Base-by-base conservation (phyloP, 2,329 filamentous ascomycete genomes). In the Tolypocladium amazonense region DNA sequence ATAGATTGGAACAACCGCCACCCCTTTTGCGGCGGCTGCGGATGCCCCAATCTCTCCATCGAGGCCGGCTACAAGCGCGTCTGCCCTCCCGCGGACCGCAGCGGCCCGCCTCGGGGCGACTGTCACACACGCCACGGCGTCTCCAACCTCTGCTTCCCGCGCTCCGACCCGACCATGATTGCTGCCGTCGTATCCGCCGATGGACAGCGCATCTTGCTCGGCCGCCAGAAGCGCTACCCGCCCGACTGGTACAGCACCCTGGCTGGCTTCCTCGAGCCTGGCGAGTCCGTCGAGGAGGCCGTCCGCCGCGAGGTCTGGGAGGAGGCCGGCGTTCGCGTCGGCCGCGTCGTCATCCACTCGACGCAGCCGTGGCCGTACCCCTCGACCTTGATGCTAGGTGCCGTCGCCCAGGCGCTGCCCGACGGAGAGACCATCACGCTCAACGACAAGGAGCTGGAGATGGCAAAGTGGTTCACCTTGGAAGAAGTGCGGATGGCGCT, bases 1-100 rank as follows among this genome's bases (percentile, higher is more conserved):
- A 79, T 95, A 41, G 94, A 97, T 77, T 99, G 94, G 94, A 97
- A 99, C 76, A 81, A 81, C 33, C 88, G 93, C 57, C 96, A 96
- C 75, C 89, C 88, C 37, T 99, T 91, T 79, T 99, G 94, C 73
- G 92, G 87, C 38, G 88, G 88, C 59, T 99, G 94, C 74, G 93
- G 94, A 39, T 83, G 89, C 68, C 85, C 83, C 30, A 97, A 92
- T 0, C 77, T 97, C 62, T 88, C 88, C 23, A 79, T 90, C 33
- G 88, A 92, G 67, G 88, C 86, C 5, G 90, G 90, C 56, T 91
- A 88, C 71, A 95, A 95, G 76, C 85, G 90, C 54, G 81, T 86
- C 9, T 95, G 90, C 69, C 89, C 90, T 9, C 83, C 88, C 0
- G 85, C 82, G 1, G 90, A 94, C 71, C 74, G 81, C 35, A 71